These are phyloP conservation scores for Pseudocercospora crystallina DNA, from an alignment of 2,329 filamentous ascomycete genomes.

Conservation along the genomic window DNA sequence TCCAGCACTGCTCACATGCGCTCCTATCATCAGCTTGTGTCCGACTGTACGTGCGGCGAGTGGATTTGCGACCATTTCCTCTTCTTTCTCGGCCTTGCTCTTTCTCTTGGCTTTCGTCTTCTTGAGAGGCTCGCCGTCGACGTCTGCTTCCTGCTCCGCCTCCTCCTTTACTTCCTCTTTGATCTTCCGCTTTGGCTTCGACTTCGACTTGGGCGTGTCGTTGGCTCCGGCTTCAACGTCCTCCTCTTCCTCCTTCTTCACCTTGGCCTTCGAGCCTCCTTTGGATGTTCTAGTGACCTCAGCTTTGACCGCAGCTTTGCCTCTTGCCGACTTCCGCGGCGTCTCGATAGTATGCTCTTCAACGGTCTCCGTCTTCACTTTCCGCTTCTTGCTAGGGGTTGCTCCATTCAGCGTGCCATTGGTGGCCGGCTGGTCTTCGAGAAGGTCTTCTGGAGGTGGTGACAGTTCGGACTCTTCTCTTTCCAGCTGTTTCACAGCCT, in stretches of 20 bases:
- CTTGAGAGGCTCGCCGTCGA: conserved; percentile 11
- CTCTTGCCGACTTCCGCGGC: not conserved
- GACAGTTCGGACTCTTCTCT: conserved; percentile 23
- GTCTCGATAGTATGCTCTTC: conserved; percentile 1
- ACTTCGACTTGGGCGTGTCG: conserved; percentile 6
- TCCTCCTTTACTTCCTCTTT: conserved; percentile 15
- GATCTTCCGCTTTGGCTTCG: conserved; percentile 18
- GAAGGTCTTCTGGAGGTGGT: conserved; percentile 20
- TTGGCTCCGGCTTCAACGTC: conserved; percentile 17
- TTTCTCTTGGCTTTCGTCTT: conserved; percentile 39
- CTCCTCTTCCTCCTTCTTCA: conserved; percentile 18
- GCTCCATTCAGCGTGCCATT: conserved; percentile 12
- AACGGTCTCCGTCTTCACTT: conserved; percentile 16
- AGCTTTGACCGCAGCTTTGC: conserved; percentile 7
- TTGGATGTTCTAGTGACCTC: conserved; percentile 4
- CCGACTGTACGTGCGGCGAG: conserved; percentile 68
- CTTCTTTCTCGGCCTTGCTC: conserved; percentile 58
- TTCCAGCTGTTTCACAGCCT: conserved; percentile 10
- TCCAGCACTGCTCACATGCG: conserved; percentile 87
- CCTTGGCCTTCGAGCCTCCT: conserved; percentile 14
- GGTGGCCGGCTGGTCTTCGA: conserved; percentile 12
- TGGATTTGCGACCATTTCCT: conserved; percentile 59
- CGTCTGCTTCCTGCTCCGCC: conserved; percentile 9
- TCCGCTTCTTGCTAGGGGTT: conserved; percentile 24
- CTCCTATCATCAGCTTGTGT: conserved; percentile 82